Evolutionary conservation across 1,139 yeast species (phyloP), one percentile per base, ranked within the genome.

Genomic region (Lodderomyces oxycetoniae): DNA sequence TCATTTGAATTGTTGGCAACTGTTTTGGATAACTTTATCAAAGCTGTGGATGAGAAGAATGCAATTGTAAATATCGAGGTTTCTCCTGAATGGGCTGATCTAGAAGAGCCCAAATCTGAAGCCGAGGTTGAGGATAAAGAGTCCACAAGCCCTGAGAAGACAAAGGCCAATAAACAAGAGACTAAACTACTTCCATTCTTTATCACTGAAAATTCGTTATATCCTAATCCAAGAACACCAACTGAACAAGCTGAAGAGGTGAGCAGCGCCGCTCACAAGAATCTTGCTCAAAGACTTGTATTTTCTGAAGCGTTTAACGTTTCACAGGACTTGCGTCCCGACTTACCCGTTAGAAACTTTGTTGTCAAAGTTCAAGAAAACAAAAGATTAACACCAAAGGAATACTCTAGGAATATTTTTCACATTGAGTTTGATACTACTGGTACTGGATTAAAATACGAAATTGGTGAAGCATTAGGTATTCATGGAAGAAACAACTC

Each of bases 401-500:
- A 85, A 52, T 91, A 91, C 59, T 86, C 86, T 41, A 85, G 98
- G 67, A 85, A 91, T 61, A 89, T 91, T 53, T 91, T 91, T 88
- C 96, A 91, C 57, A 83, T 91, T 49, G 97, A 91, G 63, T 86
- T 91, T 49, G 98, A 91, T 57, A 74, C 80, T 49, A 63, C 89
- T 33, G 95, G 95, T 34, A 88, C 97, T 28, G 96, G 94, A 19
- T 71, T 91, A 56, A 86, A 77, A 35, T 91, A 91, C 56, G 93
- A 80, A 44, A 85, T 91, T 54, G 98, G 98, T 57, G 98, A 91
- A 67, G 96, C 97, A 6, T 75, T 91, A 43, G 98, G 97, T 53
- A 77, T 91, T 40, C 97, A 91, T 52, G 96, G 95, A 31, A 81
- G 93, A 53, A 91, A 91, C 65, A 74, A 77, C 45, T 57, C 70